Percentiles rank a stretch among this genome's conserved stretches.
These are phyloP conservation scores for Protostelium mycophagum DNA, from an alignment of 78 protist genomes.

Conservation along the genomic window DNA sequence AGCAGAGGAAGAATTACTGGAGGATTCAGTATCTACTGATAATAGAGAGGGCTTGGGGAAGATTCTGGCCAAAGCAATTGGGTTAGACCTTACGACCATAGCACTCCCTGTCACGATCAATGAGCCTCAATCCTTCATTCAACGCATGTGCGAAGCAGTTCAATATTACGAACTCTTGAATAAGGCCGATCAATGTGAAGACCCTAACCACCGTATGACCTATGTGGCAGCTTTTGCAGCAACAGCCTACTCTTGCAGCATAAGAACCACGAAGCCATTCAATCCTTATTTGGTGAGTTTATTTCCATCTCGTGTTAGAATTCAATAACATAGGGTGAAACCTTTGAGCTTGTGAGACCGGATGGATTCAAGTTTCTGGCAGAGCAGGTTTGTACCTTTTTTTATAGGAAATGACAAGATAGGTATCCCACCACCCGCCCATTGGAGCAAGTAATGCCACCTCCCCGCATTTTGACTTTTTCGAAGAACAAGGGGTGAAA, in stretches of 20 bases:
- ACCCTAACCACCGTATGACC: constrained; percentile 36
- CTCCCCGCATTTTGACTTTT: constrained; percentile 23
- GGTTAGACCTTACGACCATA: constrained; percentile 59
- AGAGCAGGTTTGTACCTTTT: not conserved
- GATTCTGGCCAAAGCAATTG: constrained; percentile 44
- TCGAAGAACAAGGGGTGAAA: constrained; percentile 45
- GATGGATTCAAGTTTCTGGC: not conserved
- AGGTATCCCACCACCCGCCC: constrained; percentile 66
- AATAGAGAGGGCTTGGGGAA: constrained; percentile 50
- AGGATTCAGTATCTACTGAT: not conserved
- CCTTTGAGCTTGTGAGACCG: not conserved
- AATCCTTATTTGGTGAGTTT: not conserved
- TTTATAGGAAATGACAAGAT: constrained; percentile 17
- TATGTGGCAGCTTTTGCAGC: constrained; percentile 58
- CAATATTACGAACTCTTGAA: constrained; percentile 37
- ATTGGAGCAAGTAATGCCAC: constrained; percentile 54
- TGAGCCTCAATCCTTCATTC: constrained; percentile 60
- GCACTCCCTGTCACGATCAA: constrained; percentile 62
- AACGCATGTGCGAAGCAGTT: constrained; percentile 52
- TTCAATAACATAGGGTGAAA: not conserved
- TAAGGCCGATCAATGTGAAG: constrained; percentile 18
- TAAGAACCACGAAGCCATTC: constrained; percentile 47
- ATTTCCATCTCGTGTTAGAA: not conserved
- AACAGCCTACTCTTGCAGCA: constrained; percentile 35
- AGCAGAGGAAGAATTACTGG: not conserved